Percentiles rank a stretch among this genome's conserved stretches.
These are phyloP conservation scores for Niebla homalea DNA, from an alignment of 495 filamentous ascomycete genomes.

Conservation along the genomic window DNA sequence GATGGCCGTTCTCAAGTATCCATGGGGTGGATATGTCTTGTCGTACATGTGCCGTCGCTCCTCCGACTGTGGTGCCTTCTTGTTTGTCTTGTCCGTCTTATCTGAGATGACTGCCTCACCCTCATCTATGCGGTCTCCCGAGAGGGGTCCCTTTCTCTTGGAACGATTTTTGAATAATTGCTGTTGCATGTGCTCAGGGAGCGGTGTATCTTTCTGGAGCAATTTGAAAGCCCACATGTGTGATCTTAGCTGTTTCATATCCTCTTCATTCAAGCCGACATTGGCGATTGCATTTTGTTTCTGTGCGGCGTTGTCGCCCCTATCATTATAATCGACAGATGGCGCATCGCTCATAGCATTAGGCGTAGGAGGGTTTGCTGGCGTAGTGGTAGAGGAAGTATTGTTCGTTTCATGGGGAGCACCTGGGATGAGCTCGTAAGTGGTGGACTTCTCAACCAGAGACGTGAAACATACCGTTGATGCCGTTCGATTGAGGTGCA, in stretches of 20 bases:
- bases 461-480: constrained; percentile 33
- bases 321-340: constrained; percentile 11
- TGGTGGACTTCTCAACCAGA: neutral
- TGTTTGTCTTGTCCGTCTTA: constrained; percentile 27
- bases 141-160: constrained; percentile 50
- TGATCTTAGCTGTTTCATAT: constrained; percentile 54
- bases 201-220: constrained; percentile 64
- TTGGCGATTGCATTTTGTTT: constrained; percentile 26
- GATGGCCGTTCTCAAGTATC: constrained; percentile 43
- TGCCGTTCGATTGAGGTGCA: constrained; percentile 28
- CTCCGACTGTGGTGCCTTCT: constrained; percentile 12
- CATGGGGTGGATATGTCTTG: constrained; percentile 55
- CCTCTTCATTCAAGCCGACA: constrained; percentile 52
- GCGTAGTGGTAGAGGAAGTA: constrained; percentile 21
- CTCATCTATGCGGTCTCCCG: constrained; percentile 40
- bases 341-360: neutral
- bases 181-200: constrained; percentile 61
- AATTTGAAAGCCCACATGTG: constrained; percentile 77
- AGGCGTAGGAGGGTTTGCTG: constrained; percentile 18
- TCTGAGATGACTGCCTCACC: constrained; percentile 33
- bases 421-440: neutral
- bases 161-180: constrained; percentile 49
- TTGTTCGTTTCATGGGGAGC: constrained; percentile 8
- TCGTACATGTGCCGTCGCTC: constrained; percentile 36
- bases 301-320: constrained; percentile 15